Conservation (phyloP, 2,329 filamentous ascomycete species). For the Colletotrichum sp. region DNA sequence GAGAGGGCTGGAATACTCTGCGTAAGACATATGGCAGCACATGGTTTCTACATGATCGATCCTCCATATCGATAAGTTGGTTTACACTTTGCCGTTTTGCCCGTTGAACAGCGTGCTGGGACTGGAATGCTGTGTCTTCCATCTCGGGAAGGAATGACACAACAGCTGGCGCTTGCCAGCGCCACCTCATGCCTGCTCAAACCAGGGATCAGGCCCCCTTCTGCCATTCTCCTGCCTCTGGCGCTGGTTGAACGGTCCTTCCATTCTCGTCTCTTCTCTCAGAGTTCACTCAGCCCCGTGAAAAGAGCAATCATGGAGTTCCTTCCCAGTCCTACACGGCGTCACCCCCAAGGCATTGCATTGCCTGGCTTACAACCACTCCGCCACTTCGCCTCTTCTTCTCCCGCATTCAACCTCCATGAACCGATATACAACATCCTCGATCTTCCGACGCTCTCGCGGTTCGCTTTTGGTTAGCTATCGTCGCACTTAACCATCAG, state of each 20-base stretch:
- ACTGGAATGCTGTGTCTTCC: constrained; percentile 2
- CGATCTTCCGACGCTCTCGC: neutral
- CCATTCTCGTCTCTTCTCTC: neutral
- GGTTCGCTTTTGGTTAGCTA: constrained; percentile 21
- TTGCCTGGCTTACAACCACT: neutral
- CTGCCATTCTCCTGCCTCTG: neutral
- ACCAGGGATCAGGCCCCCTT: neutral
- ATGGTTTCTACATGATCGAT: neutral
- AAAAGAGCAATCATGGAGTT: constrained; percentile 10
- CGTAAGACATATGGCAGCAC: neutral
- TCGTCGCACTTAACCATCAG: neutral
- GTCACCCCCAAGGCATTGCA: neutral
- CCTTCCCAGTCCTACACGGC: neutral
- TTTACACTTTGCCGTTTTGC: neutral
- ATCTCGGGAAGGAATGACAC: constrained; percentile 12
- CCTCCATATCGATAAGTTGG: neutral
- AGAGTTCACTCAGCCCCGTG: neutral
- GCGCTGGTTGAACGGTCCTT: neutral
- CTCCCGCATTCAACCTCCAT: neutral
- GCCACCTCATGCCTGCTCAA: constrained; percentile 10
- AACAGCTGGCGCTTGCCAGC: neutral
- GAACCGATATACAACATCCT: neutral
- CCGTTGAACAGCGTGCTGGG: neutral
- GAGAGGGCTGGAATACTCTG: neutral
- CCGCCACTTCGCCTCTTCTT: neutral